phyloP scores from a whole-genome alignment of 2,329 filamentous ascomycete species.

The Colletotrichum magnum region DNA sequence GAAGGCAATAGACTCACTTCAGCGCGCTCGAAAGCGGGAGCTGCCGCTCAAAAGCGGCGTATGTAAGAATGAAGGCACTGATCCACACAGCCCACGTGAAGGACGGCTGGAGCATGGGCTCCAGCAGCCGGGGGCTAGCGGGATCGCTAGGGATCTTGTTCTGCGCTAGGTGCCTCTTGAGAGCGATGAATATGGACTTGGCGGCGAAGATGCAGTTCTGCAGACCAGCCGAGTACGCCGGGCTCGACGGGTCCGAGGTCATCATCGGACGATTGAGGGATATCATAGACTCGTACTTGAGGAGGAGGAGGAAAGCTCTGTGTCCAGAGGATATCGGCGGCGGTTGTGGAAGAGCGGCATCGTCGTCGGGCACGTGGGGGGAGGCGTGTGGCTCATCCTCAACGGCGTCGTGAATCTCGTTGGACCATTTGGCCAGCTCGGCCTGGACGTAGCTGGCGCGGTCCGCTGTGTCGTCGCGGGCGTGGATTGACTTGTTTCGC shows the following conservation, averaged over 20 bases:
- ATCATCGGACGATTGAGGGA: constrained; percentile 65
- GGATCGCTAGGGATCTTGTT: constrained; percentile 35
- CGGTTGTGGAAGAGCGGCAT: constrained; percentile 34
- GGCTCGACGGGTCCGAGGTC: constrained; percentile 58
- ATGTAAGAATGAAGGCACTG: constrained; percentile 65
- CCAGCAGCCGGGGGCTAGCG: constrained; percentile 28
- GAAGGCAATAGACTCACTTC: constrained; percentile 49
- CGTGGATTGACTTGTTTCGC: constrained; percentile 65
- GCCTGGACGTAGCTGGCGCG: constrained; percentile 62
- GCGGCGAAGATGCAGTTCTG: constrained; percentile 67
- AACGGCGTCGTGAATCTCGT: constrained; percentile 64
- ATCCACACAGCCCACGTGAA: constrained; percentile 69
- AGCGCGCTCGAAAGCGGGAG: constrained; percentile 54
- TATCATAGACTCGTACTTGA: constrained; percentile 65
- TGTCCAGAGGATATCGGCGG: constrained; percentile 48
- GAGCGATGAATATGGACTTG: constrained; percentile 59
- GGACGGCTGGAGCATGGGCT: constrained; percentile 62
- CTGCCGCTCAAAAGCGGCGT: constrained; percentile 62
- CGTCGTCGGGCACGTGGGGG: constrained; percentile 30
- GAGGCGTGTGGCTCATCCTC: constrained; percentile 51
- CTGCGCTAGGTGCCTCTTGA: constrained; percentile 49
- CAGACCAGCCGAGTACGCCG: constrained; percentile 62
- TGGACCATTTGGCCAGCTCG: constrained; percentile 66
- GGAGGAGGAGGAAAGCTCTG: constrained; percentile 56
- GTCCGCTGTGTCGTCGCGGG: constrained; percentile 58